Conservation (phyloP, 2,329 filamentous ascomycete species). For the Keithomyces neogunnii region DNA sequence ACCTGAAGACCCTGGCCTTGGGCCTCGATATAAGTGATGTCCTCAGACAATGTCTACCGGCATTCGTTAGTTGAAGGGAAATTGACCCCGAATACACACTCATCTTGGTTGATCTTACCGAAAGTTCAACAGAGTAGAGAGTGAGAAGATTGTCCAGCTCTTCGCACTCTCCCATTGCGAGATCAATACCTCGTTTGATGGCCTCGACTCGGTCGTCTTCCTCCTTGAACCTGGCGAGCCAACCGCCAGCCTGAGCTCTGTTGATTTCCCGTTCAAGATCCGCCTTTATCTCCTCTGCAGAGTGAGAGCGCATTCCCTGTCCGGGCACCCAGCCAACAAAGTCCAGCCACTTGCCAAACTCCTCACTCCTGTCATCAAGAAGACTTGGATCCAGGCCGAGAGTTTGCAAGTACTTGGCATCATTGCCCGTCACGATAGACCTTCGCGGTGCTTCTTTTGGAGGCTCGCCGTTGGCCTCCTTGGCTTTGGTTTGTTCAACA, state of each 20-base stretch:
- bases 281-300: conserved; percentile 70
- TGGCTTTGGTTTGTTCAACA: conserved; percentile 19
- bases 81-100: not conserved
- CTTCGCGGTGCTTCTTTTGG: conserved; percentile 44
- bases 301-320: conserved; percentile 63
- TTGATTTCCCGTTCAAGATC: conserved; percentile 84
- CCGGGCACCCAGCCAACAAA: conserved; percentile 84
- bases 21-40: conserved; percentile 94
- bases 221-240: conserved; percentile 75
- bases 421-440: conserved; percentile 61
- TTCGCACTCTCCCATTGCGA: conserved; percentile 89
- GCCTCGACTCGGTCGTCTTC: conserved; percentile 85
- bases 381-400: conserved; percentile 70
- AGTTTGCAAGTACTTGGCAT: conserved; percentile 67
- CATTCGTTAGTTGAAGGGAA: conserved; percentile 9
- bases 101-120: conserved; percentile 45
- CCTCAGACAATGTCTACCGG: conserved; percentile 76
- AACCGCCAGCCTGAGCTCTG: conserved; percentile 84
- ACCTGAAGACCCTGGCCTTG: conserved; percentile 96
- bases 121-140: conserved; percentile 87
- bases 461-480: conserved; percentile 19
- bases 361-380: conserved; percentile 66
- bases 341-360: conserved; percentile 75
- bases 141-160: conserved; percentile 92
- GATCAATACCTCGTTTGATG: conserved; percentile 78